Evolutionary conservation across 2,329 filamentous ascomycete genomes (phyloP), one percentile per base, ranked within the genome.

Genomic region (Colletotrichum horii): DNA sequence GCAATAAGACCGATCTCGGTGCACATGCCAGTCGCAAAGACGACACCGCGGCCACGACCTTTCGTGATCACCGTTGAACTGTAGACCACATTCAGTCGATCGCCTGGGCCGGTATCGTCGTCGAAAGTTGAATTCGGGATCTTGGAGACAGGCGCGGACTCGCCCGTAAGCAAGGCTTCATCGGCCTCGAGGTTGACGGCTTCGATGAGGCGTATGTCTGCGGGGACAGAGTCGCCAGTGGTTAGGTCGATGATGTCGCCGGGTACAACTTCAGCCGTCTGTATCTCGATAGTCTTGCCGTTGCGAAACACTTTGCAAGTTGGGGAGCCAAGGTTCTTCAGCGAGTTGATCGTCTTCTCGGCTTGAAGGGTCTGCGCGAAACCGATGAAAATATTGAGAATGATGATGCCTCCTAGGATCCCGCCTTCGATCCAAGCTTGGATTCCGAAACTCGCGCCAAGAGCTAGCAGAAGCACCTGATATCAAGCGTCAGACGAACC

Each of bases 171-270:
- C 24, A 92, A 86, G 2, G 91, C 91, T 81, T 93, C 91, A 76
- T 95, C 93, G 77, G 91, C 93, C 78, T 93, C 92, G 55, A 93
- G 88, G 82, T 94, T 94, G 84, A 93, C 89, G 26, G 87, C 89
- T 77, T 92, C 89, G 48, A 92, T 78, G 4, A 89, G 80, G 66
- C 90, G 87, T 6, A 93, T 82, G 78, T 93, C 91, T 7, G 91
- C 91, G 26, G 91, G 91, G 30, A 93, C 86, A n/a, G 90, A 91
- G 78, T 92, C 91, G 58, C 91, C 91, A 2, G 87, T 89, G 82
- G 86, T 89, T 79, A 89, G 83, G 66, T 87, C 84, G 36, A 89
- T 88, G 75, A 93, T 84, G 74, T 93, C 91, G 34, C 91, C 92
- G 24, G 88, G 88, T 1, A 92, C 90, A 32, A 92, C 84, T 77